Evolutionary conservation across 225 moss, liverwort and hornwort genomes (phyloP).

Genomic region (Marchantia polymorpha): DNA sequence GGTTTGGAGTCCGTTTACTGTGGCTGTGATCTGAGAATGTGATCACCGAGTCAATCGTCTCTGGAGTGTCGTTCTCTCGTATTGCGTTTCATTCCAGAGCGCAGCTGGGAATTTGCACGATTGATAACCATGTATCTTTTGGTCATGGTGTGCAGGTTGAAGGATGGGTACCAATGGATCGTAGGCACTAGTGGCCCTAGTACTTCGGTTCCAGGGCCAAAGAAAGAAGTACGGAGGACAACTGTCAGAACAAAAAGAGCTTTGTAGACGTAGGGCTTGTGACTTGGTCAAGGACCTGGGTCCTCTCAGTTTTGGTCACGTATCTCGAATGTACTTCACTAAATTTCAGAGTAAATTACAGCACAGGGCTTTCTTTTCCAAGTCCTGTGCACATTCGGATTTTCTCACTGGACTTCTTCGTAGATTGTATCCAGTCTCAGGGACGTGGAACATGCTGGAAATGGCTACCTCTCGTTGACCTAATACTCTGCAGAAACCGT

Average conservation of each 20-base stretch:
- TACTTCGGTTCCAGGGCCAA: conserved; percentile 37
- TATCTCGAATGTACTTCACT: conserved; percentile 11
- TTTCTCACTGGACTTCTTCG: not conserved
- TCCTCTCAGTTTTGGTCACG: conserved; percentile 22
- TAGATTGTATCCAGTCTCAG: too few species aligned
- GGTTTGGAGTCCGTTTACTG: too few species aligned
- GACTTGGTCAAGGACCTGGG: not conserved
- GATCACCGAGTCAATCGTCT: too few species aligned
- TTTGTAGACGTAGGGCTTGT: conserved; percentile 21
- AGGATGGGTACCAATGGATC: conserved; percentile 64
- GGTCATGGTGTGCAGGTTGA: conserved; percentile 45
- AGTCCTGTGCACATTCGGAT: not conserved
- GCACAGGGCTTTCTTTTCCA: conserved; percentile 7
- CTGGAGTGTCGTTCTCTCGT: too few species aligned
- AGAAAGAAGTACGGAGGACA: conserved; percentile 51
- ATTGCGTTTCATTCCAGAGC: not conserved
- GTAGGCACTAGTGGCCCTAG: conserved; percentile 44
- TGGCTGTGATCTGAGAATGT: too few species aligned
- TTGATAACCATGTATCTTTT: not conserved
- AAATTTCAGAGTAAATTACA: conserved; percentile 7
- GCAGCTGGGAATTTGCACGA: not conserved
- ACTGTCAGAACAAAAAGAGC: conserved; percentile 43
- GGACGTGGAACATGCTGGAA: too few species aligned
- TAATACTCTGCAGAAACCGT: too few species aligned
- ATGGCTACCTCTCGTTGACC: too few species aligned